A percentile compares a stretch with the other conserved stretches of the same genome.
Evolutionary conservation across 164 flowering plant genomes (phyloP).

Genomic region (Stephania yunnanensis): DNA sequence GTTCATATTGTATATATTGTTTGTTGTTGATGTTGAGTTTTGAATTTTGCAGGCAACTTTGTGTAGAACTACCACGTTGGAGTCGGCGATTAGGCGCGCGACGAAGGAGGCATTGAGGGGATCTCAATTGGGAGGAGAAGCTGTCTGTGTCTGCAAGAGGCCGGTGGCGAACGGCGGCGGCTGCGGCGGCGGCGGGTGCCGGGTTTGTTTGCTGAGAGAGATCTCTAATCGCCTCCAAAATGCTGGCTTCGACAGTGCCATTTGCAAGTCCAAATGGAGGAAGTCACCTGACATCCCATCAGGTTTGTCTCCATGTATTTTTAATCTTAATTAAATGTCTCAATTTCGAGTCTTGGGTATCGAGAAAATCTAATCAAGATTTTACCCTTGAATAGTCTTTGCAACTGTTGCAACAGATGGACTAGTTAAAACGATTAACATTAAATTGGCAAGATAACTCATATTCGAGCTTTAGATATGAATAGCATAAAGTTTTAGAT

Average conservation of each 20-base stretch:
- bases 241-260: conserved; percentile 47
- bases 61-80: conserved; percentile 51
- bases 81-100: conserved; percentile 47
- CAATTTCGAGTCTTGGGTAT: too few relatives aligned
- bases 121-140: conserved; percentile 15
- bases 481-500: too few relatives aligned
- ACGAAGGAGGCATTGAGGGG: conserved; percentile 54
- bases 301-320: conserved; percentile 23
- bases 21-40: too few relatives aligned
- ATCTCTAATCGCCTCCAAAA: conserved; percentile 42
- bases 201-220: conserved; percentile 45
- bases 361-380: too few relatives aligned
- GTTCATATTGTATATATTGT: background rate
- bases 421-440: background rate
- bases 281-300: conserved; percentile 59
- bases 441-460: background rate
- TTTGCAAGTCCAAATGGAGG: conserved; percentile 83
- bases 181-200: conserved; percentile 41
- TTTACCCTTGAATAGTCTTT: too few relatives aligned
- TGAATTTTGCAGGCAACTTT: conserved; percentile 44
- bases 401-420: too few relatives aligned
- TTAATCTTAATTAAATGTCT: too few relatives aligned
- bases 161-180: conserved; percentile 18
- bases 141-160: conserved; percentile 39
- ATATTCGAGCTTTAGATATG: background rate